Percentiles rank a stretch among this genome's conserved stretches.
Evolutionary conservation across 176 grass and related monocot species (phyloP).

Genomic region (Eleusine coracana): DNA sequence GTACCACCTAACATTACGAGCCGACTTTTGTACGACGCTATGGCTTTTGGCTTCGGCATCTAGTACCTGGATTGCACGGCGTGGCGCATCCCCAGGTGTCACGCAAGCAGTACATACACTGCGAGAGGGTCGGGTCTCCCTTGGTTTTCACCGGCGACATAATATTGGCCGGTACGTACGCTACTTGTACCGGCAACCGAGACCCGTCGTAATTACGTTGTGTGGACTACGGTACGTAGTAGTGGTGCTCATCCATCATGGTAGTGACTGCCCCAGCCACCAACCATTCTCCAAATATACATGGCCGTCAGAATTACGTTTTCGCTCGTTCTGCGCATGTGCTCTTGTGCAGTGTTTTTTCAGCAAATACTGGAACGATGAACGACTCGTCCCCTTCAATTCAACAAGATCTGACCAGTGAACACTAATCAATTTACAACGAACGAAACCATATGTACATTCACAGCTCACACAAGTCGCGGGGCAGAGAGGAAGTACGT

Average conservation of each 20-base stretch:
- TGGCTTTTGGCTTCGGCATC: not conserved
- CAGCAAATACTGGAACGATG: not conserved
- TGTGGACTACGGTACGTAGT: not conserved
- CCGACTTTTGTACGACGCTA: not conserved
- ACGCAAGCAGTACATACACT: not conserved
- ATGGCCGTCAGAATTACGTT: not conserved
- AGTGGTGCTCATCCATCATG: not conserved
- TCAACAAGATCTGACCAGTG: not conserved
- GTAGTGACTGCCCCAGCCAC: not conserved
- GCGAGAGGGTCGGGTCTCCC: not conserved
- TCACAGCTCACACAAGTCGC: not conserved
- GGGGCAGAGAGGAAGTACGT: not conserved
- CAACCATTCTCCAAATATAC: not conserved
- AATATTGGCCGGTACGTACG: not conserved
- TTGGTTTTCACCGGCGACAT: not conserved
- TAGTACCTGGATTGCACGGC: not conserved
- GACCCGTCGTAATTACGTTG: not conserved
- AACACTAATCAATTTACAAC: constrained; percentile 9
- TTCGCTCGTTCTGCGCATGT: not conserved
- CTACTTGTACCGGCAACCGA: not conserved
- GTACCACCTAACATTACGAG: not conserved
- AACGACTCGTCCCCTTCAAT: not conserved
- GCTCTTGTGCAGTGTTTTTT: not conserved
- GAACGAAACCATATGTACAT: not conserved
- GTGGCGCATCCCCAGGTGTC: not conserved